phyloP scores from a whole-genome alignment of 768 basidiomycete genomes.

The Goffeauzyma gilvescens region DNA sequence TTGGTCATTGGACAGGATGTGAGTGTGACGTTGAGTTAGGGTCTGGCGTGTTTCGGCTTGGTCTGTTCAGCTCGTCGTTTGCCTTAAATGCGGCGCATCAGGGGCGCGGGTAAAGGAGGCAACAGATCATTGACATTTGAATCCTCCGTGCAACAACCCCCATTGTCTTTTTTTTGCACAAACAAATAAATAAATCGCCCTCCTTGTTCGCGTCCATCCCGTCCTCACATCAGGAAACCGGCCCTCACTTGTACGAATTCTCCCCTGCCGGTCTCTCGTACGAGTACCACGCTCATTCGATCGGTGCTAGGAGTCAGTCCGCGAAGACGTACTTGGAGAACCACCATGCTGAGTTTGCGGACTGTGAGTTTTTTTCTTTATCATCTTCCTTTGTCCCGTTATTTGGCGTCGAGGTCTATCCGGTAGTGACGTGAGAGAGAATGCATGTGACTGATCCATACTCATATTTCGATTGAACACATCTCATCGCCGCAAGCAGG shows the following conservation, averaged over 20 bases:
- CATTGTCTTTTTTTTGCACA: neutral
- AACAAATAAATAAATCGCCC: neutral
- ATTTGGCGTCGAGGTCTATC: too few relatives aligned
- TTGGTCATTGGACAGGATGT: conserved; percentile 84
- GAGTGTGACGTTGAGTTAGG: too few relatives aligned
- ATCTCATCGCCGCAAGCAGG: conserved; percentile 37
- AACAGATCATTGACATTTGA: too few relatives aligned
- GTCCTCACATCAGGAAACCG: too few relatives aligned
- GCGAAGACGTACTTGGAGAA: conserved; percentile 97
- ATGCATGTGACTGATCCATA: neutral
- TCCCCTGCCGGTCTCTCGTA: conserved; percentile 92
- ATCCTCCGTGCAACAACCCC: too few relatives aligned
- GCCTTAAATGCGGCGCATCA: too few relatives aligned
- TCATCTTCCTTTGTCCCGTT: neutral
- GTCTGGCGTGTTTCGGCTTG: too few relatives aligned
- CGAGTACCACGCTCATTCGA: conserved; percentile 96
- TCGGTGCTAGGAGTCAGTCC: conserved; percentile 92
- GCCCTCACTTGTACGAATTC: conserved; percentile 95
- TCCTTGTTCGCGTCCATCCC: neutral
- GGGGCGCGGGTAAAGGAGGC: too few relatives aligned
- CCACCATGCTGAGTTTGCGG: conserved; percentile 67
- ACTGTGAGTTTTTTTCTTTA: conserved; percentile 44
- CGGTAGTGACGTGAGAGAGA: neutral
- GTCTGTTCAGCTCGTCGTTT: too few relatives aligned
- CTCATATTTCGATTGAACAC: too few relatives aligned